These are phyloP conservation scores for Ammopiptanthus mongolicus DNA, from an alignment of 306 rosid genomes.

Conservation along the genomic window DNA sequence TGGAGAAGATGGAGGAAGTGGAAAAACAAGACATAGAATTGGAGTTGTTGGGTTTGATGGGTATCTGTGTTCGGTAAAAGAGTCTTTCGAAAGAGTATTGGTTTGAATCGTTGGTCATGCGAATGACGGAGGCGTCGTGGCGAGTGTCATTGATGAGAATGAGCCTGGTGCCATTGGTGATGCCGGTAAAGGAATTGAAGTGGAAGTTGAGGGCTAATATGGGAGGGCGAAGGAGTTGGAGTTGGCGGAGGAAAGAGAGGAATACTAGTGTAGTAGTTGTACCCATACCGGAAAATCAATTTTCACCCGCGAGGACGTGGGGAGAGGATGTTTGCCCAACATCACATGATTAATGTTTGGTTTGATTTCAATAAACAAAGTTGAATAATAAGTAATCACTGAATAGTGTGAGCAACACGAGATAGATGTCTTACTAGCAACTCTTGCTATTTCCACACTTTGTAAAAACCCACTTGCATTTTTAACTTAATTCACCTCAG, in stretches of 20 bases:
- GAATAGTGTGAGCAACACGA: too few species aligned
- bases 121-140: conserved; percentile 48
- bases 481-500: too few species aligned
- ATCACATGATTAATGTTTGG: neutral
- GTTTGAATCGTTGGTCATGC: conserved; percentile 72
- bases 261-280: neutral
- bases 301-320: neutral
- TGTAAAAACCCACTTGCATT: too few species aligned
- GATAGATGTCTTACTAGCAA: too few species aligned
- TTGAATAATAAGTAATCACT: neutral
- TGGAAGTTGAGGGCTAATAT: conserved; percentile 42
- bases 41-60: conserved; percentile 20
- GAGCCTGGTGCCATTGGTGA: conserved; percentile 41
- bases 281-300: conserved; percentile 2
- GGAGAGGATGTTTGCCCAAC: neutral
- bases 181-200: conserved; percentile 54
- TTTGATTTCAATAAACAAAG: too few species aligned
- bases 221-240: too few species aligned
- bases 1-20: conserved; percentile 77
- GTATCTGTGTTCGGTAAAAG: conserved; percentile 40
- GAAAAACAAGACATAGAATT: conserved; percentile 50
- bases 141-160: conserved; percentile 60
- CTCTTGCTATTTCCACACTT: too few species aligned
- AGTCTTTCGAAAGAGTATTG: conserved; percentile 56
- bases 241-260: neutral